Base-by-base conservation (phyloP, 2,329 filamentous ascomycete species). In the Alternaria sp. region DNA sequence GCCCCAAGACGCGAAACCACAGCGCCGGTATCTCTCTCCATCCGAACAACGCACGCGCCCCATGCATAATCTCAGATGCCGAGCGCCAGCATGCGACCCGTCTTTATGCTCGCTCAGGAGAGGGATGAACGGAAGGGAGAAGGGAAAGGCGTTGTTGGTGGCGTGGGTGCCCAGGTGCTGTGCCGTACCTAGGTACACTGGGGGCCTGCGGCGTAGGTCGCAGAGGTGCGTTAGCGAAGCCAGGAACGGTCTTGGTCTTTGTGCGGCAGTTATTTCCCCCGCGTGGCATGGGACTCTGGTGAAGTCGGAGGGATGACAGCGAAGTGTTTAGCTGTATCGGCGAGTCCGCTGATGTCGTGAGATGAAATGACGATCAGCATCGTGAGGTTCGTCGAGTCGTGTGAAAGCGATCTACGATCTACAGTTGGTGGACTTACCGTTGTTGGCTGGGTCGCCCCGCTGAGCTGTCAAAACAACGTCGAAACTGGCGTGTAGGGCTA, bases 1-100 rank as follows among this genome's bases (percentile, higher is more conserved):
- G 49, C 19, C 49, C 49, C 49, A 52, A 36, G 30, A 52, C 49
- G 30, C 49, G 49, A 52, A 52, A 52, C 49, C 49, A 52, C 28
- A 52, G 49, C 49, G 30, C 28, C 49, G 49, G 49, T 36, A 52
- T 32, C 17, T 52, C 49, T 21, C 21, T 9, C 13, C 49, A 36
- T 52, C 49, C 49, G 30, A 23, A 23, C 15, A 8, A 52, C 30
- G 19, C 49, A 36, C 30, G 30, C 19, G 19, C 49, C 17, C 19
- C 3, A n/a, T 52, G 49, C 49, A 52, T 52, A 52, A 52, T 15
- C 28, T 21, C 19, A 52, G 21, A 10, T 52, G 13, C 49, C 28
- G 30, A 36, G 30, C 11, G 15, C 49, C 5, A 52, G 17, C 49
- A 52, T 5, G 26, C 19, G 28, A 40, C 3, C 49, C 49, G 49